Percentiles rank a stretch among this genome's conserved stretches.
Conservation (phyloP, 208 protist genomes). For the Kentomonas sorsogonicus region DNA sequence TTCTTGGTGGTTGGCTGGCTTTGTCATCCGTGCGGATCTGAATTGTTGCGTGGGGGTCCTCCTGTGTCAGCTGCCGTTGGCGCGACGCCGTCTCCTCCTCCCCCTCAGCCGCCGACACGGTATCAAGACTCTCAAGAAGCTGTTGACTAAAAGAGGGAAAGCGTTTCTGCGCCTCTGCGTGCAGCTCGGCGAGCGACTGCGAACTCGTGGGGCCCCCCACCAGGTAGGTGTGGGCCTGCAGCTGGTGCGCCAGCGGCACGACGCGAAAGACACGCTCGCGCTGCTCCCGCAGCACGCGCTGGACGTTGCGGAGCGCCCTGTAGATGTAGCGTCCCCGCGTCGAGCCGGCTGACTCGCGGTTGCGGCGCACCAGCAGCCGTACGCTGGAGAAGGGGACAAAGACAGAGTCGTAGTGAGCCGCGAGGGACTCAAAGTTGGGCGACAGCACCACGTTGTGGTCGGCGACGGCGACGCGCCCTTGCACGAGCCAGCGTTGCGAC, state of each 20-base stretch:
- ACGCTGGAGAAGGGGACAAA: constrained; percentile 72
- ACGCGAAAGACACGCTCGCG: constrained; percentile 62
- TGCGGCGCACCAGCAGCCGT: constrained; percentile 60
- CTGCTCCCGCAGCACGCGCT: constrained; percentile 28
- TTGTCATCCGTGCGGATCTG: too few species aligned
- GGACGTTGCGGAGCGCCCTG: constrained; percentile 30
- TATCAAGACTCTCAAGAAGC: not conserved
- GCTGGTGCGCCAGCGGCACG: constrained; percentile 68
- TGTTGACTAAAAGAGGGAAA: constrained; percentile 7
- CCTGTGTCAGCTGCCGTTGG: too few species aligned
- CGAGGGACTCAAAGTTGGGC: constrained; percentile 70
- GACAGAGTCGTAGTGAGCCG: constrained; percentile 79
- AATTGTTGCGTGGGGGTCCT: too few species aligned
- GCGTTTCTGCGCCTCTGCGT: constrained; percentile 31
- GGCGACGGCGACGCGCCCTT: constrained; percentile 83
- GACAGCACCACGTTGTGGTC: constrained; percentile 84
- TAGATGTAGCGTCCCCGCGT: constrained; percentile 59
- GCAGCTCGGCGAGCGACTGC: constrained; percentile 43
- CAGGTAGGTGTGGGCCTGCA: constrained; percentile 73
- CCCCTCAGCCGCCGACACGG: not conserved
- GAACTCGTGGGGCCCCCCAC: constrained; percentile 35
- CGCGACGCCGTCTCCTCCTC: not conserved
- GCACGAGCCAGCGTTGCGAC: constrained; percentile 77
- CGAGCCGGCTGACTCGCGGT: constrained; percentile 39
- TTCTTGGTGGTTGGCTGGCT: too few species aligned